phyloP scores from a whole-genome alignment of 2,329 filamentous ascomycete species.

The Helicocarpus griseus region DNA sequence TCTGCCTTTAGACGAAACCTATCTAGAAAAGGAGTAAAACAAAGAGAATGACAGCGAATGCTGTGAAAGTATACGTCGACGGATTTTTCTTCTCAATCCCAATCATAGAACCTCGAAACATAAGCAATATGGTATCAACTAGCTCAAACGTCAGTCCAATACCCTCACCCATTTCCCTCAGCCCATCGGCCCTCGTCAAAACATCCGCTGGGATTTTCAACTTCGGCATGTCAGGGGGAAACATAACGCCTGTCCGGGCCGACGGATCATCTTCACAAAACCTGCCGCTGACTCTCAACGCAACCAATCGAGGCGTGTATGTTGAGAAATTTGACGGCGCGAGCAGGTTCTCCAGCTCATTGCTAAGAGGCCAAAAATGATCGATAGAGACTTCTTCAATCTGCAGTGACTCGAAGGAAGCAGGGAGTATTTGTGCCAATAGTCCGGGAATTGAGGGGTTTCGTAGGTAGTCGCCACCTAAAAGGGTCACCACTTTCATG shows the following conservation, averaged over 20 bases:
- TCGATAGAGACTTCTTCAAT: too few relatives aligned
- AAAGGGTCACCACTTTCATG: background rate
- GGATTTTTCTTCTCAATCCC: too few relatives aligned
- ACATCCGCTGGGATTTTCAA: background rate
- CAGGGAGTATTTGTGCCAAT: background rate
- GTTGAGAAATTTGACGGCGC: background rate
- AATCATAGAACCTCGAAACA: too few relatives aligned
- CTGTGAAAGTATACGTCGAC: too few relatives aligned
- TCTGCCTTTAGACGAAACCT: too few relatives aligned
- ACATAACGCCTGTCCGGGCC: background rate
- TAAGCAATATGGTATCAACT: too few relatives aligned
- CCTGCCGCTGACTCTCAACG: background rate
- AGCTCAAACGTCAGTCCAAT: too few relatives aligned
- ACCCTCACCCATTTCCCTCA: too few relatives aligned
- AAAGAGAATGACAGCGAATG: too few relatives aligned
- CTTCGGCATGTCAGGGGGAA: background rate
- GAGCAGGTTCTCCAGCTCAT: background rate
- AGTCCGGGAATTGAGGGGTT: background rate
- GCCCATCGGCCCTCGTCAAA: background rate
- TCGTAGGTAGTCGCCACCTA: conserved; percentile 46
- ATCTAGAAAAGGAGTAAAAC: too few relatives aligned
- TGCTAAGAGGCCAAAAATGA: too few relatives aligned
- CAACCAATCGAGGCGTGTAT: background rate
- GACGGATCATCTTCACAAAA: background rate
- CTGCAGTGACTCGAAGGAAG: background rate